These are phyloP conservation scores for Termitomyces sp. DNA, from an alignment of 768 basidiomycete genomes.

Conservation along the genomic window DNA sequence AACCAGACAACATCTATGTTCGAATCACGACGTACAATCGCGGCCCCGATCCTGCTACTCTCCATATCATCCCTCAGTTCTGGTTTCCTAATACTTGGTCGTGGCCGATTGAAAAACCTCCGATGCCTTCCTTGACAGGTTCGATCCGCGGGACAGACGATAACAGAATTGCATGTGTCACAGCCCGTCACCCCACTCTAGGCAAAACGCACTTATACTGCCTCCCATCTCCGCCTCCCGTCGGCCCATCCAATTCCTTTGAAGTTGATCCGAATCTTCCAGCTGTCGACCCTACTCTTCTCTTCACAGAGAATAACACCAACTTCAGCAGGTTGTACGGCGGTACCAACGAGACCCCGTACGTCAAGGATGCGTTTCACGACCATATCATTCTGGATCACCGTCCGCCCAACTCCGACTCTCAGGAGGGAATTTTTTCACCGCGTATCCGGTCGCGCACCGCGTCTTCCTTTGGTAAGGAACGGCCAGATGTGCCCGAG, in stretches of 20 bases:
- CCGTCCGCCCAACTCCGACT: constrained; percentile 56
- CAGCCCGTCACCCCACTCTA: constrained; percentile 70
- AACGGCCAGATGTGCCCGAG: constrained; percentile 39
- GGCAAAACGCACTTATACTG: constrained; percentile 84
- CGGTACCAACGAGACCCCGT: constrained; percentile 77
- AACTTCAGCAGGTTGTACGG: constrained; percentile 92
- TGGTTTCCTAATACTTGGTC: constrained; percentile 99
- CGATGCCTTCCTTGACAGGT: constrained; percentile 59
- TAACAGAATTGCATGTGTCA: constrained; percentile 56
- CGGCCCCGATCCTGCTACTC: constrained; percentile 89
- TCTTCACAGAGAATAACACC: constrained; percentile 98
- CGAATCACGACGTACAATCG: constrained; percentile 97
- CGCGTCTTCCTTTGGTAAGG: constrained; percentile 41
- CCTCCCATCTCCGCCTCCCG: constrained; percentile 89
- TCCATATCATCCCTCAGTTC: constrained; percentile 93
- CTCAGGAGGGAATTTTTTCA: constrained; percentile 44
- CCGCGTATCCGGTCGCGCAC: constrained; percentile 51
- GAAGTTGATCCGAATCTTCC: constrained; percentile 64
- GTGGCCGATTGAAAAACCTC: constrained; percentile 72
- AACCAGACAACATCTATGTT: constrained; percentile 83
- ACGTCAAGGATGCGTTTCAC: constrained; percentile 97
- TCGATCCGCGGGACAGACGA: constrained; percentile 44
- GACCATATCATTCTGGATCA: constrained; percentile 93
- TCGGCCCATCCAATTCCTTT: constrained; percentile 66
- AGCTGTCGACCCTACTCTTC: constrained; percentile 74